Evolutionary conservation across 2,329 filamentous ascomycete genomes (phyloP), one percentile per base, ranked within the genome.

Genomic region (Cryphonectria radicalis): DNA sequence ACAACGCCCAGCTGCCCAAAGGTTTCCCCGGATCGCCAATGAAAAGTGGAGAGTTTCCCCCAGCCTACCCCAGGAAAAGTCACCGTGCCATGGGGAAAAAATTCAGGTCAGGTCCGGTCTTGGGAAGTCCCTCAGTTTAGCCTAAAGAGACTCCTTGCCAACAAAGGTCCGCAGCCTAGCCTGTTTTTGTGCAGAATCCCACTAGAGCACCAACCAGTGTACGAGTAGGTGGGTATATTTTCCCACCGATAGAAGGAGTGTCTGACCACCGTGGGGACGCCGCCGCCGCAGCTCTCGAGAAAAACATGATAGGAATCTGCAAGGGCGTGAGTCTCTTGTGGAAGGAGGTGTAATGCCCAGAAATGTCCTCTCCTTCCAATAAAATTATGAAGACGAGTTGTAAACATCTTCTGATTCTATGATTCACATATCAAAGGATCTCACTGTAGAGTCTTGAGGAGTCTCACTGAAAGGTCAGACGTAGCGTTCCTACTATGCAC

Each of bases 21-120:
- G 13, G 7, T 53, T 53, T 37, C 64, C 64, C 64, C 64, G 46
- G 64, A 66, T 32, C 43, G 22, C 25, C 63, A 35, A 22, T 28
- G 14, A 22, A 50, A 40, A 40, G 64, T 42, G 64, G 64, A 55
- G 64, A 55, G 19, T 14, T 22, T 13, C 63, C 63, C 43, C 43
- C 63, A 22, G 63, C 43, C 28, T 35, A 13, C 64, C 46, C 46
- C 64, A 40, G 50, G 42, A 53, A 66, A 32, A 25, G 28, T 37
- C 63, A 66, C 10, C 40, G 63, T 66, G 7, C 63, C 63, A 66
- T 55, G 63, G 42, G 63, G 63, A 43, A 66, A 40, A 40, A 28
- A 28, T 5, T 46, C 28, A 11, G 17, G 28, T 32, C 14, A 4
- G 25, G 25, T 35, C 28, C 7, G 3, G 59, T 37, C 59, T 40